Conservation (phyloP, 257 asterid genomes). For the Anisodus tanguticus region DNA sequence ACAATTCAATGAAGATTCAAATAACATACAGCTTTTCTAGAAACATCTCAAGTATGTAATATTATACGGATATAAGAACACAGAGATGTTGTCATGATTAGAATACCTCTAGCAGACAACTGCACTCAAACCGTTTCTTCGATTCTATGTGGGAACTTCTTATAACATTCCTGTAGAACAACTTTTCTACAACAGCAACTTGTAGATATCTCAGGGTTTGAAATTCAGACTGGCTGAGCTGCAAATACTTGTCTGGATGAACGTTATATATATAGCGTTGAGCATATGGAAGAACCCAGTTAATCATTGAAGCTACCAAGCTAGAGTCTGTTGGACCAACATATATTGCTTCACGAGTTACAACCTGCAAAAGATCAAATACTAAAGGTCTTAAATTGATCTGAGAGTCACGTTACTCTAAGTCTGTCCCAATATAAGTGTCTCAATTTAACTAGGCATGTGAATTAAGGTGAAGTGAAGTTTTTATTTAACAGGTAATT, state of each 20-base stretch:
- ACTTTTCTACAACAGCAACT: slow-evolving; percentile 69
- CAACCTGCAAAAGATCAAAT: slow-evolving; percentile 60
- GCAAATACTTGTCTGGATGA: slow-evolving; percentile 61
- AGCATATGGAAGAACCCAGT: slow-evolving; percentile 95
- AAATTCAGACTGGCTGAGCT: slow-evolving; percentile 65
- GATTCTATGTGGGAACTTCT: slow-evolving; percentile 55
- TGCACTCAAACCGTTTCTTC: slow-evolving; percentile 62
- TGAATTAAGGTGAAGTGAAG: not conserved
- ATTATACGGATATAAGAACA: not conserved
- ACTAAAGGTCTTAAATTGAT: slow-evolving; percentile 10
- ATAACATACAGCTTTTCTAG: not conserved
- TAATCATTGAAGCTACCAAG: slow-evolving; percentile 61
- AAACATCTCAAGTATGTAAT: not conserved
- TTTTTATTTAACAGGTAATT: not conserved
- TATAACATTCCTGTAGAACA: slow-evolving; percentile 73
- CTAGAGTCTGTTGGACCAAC: slow-evolving; percentile 61
- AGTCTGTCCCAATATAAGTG: not conserved
- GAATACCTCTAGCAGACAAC: slow-evolving; percentile 83
- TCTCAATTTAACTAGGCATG: not conserved
- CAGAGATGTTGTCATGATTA: not conserved
- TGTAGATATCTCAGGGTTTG: slow-evolving; percentile 55
- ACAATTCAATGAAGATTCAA: not conserved
- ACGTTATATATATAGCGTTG: slow-evolving; percentile 72
- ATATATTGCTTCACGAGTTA: slow-evolving; percentile 75
- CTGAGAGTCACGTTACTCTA: not conserved